Conservation (phyloP, 2,329 filamentous ascomycete genomes). For the Dendryphion nanum region DNA sequence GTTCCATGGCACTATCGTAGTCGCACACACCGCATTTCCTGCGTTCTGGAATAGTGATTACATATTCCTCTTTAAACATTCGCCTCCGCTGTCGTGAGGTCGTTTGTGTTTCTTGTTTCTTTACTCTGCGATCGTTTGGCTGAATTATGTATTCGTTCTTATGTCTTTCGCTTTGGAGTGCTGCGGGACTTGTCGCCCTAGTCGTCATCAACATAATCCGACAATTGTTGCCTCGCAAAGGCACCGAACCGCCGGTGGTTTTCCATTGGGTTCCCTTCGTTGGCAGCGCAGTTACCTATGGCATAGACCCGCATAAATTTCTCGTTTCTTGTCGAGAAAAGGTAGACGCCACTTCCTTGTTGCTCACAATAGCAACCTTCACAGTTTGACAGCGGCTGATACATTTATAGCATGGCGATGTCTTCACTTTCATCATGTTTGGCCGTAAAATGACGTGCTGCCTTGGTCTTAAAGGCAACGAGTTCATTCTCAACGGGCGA, state of each 20-base stretch:
- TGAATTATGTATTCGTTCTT: too few relatives aligned
- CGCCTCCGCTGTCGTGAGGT: too few relatives aligned
- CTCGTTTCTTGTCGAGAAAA: constrained; percentile 63
- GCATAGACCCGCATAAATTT: constrained; percentile 69
- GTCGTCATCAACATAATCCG: constrained; percentile 3
- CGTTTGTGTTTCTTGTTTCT: too few relatives aligned
- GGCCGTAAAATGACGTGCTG: constrained; percentile 53
- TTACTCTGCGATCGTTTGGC: too few relatives aligned
- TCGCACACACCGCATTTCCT: too few relatives aligned
- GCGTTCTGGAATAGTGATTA: too few relatives aligned
- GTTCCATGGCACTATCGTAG: too few relatives aligned
- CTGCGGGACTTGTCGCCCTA: too few relatives aligned
- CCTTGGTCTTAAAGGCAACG: constrained; percentile 53
- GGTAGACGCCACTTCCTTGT: constrained; percentile 45
- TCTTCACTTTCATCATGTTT: constrained; percentile 56
- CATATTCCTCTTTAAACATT: too few relatives aligned
- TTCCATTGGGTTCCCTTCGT: constrained; percentile 72
- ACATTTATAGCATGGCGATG: constrained; percentile 47
- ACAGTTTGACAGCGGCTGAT: neutral
- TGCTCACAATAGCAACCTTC: neutral
- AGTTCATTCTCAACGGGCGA: constrained; percentile 58
- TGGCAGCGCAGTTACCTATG: constrained; percentile 46
- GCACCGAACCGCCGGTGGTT: constrained; percentile 57
- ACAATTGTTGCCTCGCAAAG: constrained; percentile 4
- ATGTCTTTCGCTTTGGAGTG: too few relatives aligned